Evolutionary conservation across 2,329 filamentous ascomycete species (phyloP), one percentile per base, ranked within the genome.

Genomic region (Xylariaceae sp.): DNA sequence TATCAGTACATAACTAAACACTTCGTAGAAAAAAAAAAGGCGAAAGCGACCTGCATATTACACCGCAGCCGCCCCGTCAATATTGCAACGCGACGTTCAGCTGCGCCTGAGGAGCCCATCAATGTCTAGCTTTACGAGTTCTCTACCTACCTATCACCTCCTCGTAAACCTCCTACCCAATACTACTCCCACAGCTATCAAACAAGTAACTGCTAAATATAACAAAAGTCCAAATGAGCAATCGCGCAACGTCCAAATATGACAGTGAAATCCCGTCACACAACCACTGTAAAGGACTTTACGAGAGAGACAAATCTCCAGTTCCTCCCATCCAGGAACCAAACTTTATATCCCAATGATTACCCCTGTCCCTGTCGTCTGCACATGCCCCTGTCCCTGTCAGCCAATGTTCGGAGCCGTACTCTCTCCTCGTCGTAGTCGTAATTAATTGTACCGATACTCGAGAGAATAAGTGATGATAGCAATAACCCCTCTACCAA

Each of bases 41-140:
- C 17, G 17, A 18, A 18, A 18, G 17, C 17, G 17, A 18, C 17
- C 23, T 50, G 48, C 23, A 51, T 23, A 51, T n/a, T 9, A 45
- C 41, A 13, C 17, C 17, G 56, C 58, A 59, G 53, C 51, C 57
- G 61, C 53, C 53, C 53, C 60, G 47, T 48, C 23, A 61, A 59
- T 63, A 61, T 61, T 58, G 58, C 56, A 39, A 55, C 39, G 47
- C 44, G 35, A 54, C n/a, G 23, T 56, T 63, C 61, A 63, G 61
- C 58, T 53, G 17, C 23, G 13, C 39, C 23, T 23, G 13, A 51
- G 17, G 2, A 18, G n/a, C 17, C 17, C 17, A 18, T 18, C 17
- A 44, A 39, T 41, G 37, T 41, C 37, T 41, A 41, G 37, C 9
- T 41, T 41, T 13, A 41, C 23, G 23, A 30, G 17, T 18, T 18